Conservation (phyloP, 805 yeast genomes). For the Priceomyces carsonii region DNA sequence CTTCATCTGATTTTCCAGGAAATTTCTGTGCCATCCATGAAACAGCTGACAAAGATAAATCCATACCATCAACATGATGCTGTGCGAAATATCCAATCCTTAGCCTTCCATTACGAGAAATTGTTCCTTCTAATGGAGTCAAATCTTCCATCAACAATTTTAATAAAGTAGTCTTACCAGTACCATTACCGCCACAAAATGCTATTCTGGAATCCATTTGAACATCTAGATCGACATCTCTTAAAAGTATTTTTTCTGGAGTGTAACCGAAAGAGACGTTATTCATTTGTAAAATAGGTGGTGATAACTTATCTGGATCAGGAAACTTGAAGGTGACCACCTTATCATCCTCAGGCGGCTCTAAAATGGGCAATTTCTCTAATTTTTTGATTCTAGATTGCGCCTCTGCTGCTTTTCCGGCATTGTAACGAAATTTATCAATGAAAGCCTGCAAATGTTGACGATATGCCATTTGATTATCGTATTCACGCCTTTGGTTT, state of each 20-base stretch:
- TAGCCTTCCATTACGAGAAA: constrained; percentile 78
- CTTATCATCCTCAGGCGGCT: constrained; percentile 93
- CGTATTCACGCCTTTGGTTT: constrained; percentile 92
- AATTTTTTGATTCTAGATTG: constrained; percentile 96
- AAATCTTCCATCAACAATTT: constrained; percentile 81
- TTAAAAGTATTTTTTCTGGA: constrained; percentile 61
- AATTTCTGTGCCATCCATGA: constrained; percentile 87
- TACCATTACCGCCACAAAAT: constrained; percentile 97
- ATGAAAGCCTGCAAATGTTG: constrained; percentile 91
- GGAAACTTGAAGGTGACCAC: constrained; percentile 87
- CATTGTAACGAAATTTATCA: constrained; percentile 95
- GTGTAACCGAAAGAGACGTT: constrained; percentile 85
- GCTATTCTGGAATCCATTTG: constrained; percentile 96
- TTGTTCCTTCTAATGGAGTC: constrained; percentile 74
- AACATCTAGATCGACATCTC: constrained; percentile 82
- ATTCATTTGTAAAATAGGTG: constrained; percentile 88
- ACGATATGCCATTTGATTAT: constrained; percentile 94
- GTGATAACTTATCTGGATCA: constrained; percentile 89
- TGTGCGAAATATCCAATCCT: constrained; percentile 97
- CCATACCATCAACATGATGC: constrained; percentile 99
- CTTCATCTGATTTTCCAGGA: constrained; percentile 96
- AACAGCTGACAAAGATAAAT: constrained; percentile 78
- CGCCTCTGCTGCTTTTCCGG: constrained; percentile 96
- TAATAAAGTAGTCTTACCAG: constrained; percentile 95
- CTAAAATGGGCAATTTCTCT: constrained; percentile 90